phyloP scores from a whole-genome alignment of 495 filamentous ascomycete genomes.

The Cercophora samala region DNA sequence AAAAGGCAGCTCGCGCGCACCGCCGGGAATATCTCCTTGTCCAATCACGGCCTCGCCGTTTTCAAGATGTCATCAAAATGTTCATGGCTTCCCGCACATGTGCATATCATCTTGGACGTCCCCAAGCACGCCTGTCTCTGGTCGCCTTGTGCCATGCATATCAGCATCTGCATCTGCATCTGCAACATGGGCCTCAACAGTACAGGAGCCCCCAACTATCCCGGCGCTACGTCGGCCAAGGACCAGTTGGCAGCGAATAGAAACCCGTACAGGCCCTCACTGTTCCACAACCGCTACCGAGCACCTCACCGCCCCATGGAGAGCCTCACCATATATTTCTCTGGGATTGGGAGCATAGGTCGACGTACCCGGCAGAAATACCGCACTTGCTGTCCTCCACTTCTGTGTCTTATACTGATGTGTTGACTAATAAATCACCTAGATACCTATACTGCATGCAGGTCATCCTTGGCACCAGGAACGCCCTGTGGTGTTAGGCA shows the following conservation, averaged over 20 bases:
- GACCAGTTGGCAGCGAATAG: neutral
- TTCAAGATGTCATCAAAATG: neutral
- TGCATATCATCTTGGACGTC: neutral
- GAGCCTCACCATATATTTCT: neutral
- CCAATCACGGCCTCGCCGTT: conserved; percentile 3
- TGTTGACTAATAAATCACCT: too few species aligned
- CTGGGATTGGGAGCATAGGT: neutral
- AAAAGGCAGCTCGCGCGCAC: neutral
- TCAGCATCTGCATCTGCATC: neutral
- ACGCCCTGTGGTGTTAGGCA: neutral
- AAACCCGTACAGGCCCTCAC: neutral
- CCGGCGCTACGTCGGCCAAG: neutral
- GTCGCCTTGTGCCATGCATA: neutral
- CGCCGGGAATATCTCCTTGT: neutral
- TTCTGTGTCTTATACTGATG: too few species aligned
- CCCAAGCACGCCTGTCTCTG: neutral
- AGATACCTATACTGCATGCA: neutral
- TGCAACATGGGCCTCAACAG: neutral
- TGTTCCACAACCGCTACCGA: neutral
- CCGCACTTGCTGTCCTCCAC: neutral
- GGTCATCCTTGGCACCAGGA: neutral
- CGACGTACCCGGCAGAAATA: neutral
- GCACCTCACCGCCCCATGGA: neutral
- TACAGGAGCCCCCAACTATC: neutral
- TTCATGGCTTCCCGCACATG: neutral